Conservation (phyloP, 805 yeast species). For the Kodamaea sagamina region DNA sequence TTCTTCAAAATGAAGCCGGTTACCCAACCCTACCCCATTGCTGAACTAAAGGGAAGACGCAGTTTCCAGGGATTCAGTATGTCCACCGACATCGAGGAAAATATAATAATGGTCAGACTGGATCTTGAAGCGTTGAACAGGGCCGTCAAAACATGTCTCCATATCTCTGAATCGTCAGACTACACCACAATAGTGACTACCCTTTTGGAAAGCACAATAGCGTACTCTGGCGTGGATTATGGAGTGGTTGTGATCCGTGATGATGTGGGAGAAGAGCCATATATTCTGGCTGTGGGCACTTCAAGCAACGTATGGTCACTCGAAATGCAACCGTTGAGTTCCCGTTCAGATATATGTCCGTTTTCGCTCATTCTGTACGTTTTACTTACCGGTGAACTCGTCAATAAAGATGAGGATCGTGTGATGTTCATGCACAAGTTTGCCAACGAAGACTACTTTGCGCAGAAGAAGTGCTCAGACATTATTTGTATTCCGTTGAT, state of each 20-base stretch:
- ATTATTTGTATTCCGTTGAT: slow-evolving; percentile 50
- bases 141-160: slow-evolving; percentile 50
- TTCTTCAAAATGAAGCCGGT: not conserved
- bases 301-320: slow-evolving; percentile 25
- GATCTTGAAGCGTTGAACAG: slow-evolving; percentile 18
- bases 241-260: slow-evolving; percentile 32
- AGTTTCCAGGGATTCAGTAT: not conserved
- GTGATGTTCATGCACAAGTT: slow-evolving; percentile 33
- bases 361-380: slow-evolving; percentile 39
- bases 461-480: slow-evolving; percentile 32
- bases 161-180: slow-evolving; percentile 49
- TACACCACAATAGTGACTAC: slow-evolving; percentile 37
- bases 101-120: not conserved
- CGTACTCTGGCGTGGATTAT: slow-evolving; percentile 35
- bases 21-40: too few relatives aligned
- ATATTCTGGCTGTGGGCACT: slow-evolving; percentile 31
- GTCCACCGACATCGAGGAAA: not conserved
- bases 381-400: slow-evolving; percentile 36
- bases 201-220: slow-evolving; percentile 40
- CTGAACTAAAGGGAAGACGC: not conserved
- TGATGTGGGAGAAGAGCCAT: slow-evolving; percentile 22
- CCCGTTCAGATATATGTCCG: slow-evolving; percentile 48
- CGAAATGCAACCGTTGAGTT: slow-evolving; percentile 36
- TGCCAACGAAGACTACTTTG: slow-evolving; percentile 45
- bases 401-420: slow-evolving; percentile 39